These are phyloP conservation scores for Mimosa bimucronata DNA, from an alignment of 306 rosid species.

Conservation along the genomic window DNA sequence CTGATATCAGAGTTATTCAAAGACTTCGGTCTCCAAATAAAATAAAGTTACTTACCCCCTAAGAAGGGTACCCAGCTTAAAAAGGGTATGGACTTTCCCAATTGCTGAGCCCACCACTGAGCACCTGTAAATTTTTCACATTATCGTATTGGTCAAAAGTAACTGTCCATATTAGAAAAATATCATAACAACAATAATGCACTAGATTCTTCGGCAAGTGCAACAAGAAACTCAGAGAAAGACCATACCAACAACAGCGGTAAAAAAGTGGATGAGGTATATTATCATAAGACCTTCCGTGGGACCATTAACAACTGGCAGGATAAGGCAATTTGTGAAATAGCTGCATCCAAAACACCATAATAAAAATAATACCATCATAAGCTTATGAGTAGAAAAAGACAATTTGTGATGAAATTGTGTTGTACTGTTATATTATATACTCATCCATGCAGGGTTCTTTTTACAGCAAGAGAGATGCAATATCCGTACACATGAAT, in stretches of 20 bases:
- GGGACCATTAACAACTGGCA: conserved; percentile 92
- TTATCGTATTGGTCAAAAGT: neutral
- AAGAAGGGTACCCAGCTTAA: conserved; percentile 77
- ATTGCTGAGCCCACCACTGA: conserved; percentile 85
- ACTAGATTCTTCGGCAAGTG: conserved; percentile 22
- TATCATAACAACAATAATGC: neutral
- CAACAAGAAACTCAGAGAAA: conserved; percentile 23
- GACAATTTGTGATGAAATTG: neutral
- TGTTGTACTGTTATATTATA: conserved; percentile 21
- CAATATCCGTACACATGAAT: conserved; percentile 8
- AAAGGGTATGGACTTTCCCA: conserved; percentile 74
- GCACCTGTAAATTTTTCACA: conserved; percentile 62
- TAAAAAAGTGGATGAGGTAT: conserved; percentile 71
- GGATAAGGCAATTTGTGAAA: conserved; percentile 88
- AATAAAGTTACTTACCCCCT: conserved; percentile 54
- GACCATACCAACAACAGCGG: conserved; percentile 84
- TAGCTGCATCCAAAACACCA: conserved; percentile 61
- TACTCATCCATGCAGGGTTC: neutral
- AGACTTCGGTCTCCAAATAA: conserved; percentile 22
- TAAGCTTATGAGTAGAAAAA: conserved; percentile 11
- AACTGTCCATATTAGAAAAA: neutral
- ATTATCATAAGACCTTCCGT: conserved; percentile 96
- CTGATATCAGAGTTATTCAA: neutral
- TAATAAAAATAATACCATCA: conserved; percentile 36
- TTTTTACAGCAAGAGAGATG: conserved; percentile 20